Evolutionary conservation across 495 filamentous ascomycete species (phyloP).

Genomic region (Mycothermus thermophilus): DNA sequence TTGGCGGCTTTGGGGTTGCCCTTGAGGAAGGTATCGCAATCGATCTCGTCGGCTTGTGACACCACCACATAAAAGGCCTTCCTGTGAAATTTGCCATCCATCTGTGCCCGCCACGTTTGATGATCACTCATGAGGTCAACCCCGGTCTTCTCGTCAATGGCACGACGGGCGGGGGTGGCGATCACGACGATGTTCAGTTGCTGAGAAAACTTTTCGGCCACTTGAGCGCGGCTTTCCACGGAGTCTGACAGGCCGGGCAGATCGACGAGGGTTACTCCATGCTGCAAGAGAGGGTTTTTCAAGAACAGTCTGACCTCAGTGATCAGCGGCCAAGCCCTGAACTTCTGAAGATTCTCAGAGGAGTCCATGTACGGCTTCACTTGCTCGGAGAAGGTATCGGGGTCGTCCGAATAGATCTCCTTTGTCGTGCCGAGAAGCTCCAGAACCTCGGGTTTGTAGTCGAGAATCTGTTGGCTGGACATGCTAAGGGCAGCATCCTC

Average conservation of each 20-base stretch:
- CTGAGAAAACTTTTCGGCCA: conserved; percentile 8
- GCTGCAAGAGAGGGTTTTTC: conserved; percentile 7
- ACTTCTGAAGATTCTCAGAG: not conserved
- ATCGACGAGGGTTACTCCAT: conserved; percentile 13
- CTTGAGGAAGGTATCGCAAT: conserved; percentile 4
- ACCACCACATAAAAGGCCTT: conserved; percentile 9
- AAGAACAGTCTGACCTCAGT: conserved; percentile 13
- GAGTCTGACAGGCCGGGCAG: conserved; percentile 14
- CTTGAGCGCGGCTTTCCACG: conserved; percentile 6
- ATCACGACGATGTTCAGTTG: conserved; percentile 5
- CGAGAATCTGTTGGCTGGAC: conserved; percentile 3
- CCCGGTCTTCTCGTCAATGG: conserved; percentile 9
- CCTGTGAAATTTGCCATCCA: conserved; percentile 9
- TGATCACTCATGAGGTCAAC: conserved; percentile 9
- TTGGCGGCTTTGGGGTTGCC: not conserved
- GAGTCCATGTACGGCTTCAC: conserved; percentile 11
- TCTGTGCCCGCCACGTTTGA: conserved; percentile 7
- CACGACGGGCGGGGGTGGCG: conserved; percentile 8
- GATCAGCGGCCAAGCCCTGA: conserved; percentile 13
- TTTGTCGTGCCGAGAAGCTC: conserved; percentile 3
- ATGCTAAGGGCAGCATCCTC: conserved; percentile 12
- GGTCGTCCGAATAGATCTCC: conserved; percentile 2
- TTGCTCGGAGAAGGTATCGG: conserved; percentile 2
- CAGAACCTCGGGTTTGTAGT: conserved; percentile 4
- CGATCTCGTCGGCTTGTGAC: conserved; percentile 13